Percentiles rank a stretch among this genome's conserved stretches.
These are phyloP conservation scores for Wickerhamiella domercqiae DNA, from an alignment of 805 yeast genomes.

Conservation along the genomic window DNA sequence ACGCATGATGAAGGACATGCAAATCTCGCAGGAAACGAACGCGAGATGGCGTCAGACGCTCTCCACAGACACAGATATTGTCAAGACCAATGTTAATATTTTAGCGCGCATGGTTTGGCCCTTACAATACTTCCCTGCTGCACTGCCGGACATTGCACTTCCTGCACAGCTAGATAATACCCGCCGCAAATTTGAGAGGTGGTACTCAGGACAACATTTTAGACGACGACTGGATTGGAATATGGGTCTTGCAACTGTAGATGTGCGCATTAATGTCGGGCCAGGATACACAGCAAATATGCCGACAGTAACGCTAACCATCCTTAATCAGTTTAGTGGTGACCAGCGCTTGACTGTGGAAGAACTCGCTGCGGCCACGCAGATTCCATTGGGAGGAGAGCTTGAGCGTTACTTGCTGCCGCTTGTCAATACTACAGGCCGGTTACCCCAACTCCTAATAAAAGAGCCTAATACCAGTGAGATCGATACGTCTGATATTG, in stretches of 20 bases:
- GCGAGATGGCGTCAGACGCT: background rate
- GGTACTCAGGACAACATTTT: constrained; percentile 35
- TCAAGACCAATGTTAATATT: constrained; percentile 36
- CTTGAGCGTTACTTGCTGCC: constrained; percentile 66
- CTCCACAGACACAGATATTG: background rate
- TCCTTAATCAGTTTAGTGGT: constrained; percentile 59
- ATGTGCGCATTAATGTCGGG: constrained; percentile 52
- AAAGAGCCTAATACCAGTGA: constrained; percentile 37
- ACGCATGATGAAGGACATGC: constrained; percentile 3
- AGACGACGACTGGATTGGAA: constrained; percentile 64
- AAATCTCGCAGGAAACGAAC: constrained; percentile 3
- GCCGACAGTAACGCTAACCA: constrained; percentile 67
- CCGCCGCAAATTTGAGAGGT: constrained; percentile 33
- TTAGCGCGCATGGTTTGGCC: constrained; percentile 61
- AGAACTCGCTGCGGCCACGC: constrained; percentile 50
- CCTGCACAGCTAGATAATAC: constrained; percentile 33
- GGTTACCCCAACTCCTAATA: constrained; percentile 43
- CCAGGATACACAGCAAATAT: constrained; percentile 57
- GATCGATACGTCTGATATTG: constrained; percentile 34
- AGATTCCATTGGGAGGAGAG: constrained; percentile 52
- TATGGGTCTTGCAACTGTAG: constrained; percentile 70
- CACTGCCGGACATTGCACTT: constrained; percentile 5
- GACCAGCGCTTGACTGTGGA: constrained; percentile 36
- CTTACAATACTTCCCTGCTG: background rate
- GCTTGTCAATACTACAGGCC: constrained; percentile 63